A percentile compares a stretch with the other conserved stretches of the same genome.
phyloP scores from a whole-genome alignment of 2,329 filamentous ascomycete species.

The Diaporthe helianthi region DNA sequence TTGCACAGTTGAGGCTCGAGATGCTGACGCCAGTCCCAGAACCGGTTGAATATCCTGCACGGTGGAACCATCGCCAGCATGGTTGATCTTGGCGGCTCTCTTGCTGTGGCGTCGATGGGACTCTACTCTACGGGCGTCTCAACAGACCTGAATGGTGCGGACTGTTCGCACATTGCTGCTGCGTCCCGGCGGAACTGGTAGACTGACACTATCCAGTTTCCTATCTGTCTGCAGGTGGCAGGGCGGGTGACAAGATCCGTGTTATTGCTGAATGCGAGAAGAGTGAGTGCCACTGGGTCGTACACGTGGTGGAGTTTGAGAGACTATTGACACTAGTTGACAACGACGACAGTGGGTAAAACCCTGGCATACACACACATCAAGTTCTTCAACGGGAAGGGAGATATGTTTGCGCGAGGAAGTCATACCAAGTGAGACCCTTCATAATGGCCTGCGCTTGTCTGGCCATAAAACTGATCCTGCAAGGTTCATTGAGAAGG shows the following conservation, averaged over 20 bases:
- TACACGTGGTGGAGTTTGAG: too few species aligned
- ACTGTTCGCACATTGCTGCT: neutral
- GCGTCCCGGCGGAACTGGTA: neutral
- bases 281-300: constrained; percentile 49
- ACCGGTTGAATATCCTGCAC: constrained; percentile 77
- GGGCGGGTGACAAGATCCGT: constrained; percentile 61
- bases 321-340: constrained; percentile 25
- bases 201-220: constrained; percentile 55
- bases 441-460: neutral
- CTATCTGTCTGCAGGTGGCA: constrained; percentile 65
- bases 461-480: neutral
- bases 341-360: constrained; percentile 59
- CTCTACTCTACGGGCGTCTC: constrained; percentile 69
- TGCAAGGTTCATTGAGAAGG: constrained; percentile 28
- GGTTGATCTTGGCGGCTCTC: constrained; percentile 70
- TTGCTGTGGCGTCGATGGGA: constrained; percentile 70
- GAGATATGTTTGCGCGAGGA: constrained; percentile 66
- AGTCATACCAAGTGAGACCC: constrained; percentile 68
- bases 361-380: constrained; percentile 68
- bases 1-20: neutral
- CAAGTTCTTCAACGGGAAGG: constrained; percentile 64
- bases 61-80: constrained; percentile 82
- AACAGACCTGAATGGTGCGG: constrained; percentile 67
- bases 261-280: constrained; percentile 67
- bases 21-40: constrained; percentile 54